These are phyloP conservation scores for Neurospora crassa DNA, from an alignment of 2,329 filamentous ascomycete genomes.

Conservation along the genomic window DNA sequence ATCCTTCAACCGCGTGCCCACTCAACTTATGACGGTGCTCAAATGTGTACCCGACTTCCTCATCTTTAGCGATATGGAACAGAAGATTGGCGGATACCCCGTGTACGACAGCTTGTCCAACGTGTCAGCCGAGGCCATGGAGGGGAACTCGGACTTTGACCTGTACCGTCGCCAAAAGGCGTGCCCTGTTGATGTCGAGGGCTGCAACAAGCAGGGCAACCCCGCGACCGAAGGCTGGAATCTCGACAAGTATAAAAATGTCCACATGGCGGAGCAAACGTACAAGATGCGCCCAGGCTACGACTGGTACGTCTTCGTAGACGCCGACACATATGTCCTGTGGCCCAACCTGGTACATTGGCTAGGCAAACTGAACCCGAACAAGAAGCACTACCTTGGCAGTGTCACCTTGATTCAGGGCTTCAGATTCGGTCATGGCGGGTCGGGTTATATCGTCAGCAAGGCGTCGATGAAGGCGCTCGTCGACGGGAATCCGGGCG, in stretches of 20 bases:
- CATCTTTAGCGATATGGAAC: slow-evolving; percentile 48
- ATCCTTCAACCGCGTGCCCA: slow-evolving; percentile 40
- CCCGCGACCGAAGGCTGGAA: slow-evolving; percentile 35
- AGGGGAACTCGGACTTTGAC: slow-evolving; percentile 40
- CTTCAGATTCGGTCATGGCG: slow-evolving; percentile 44
- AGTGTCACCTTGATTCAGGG: slow-evolving; percentile 33
- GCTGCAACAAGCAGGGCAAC: slow-evolving; percentile 28
- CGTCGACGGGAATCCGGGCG: slow-evolving; percentile 28
- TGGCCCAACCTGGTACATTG: slow-evolving; percentile 42
- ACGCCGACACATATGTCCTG: slow-evolving; percentile 48
- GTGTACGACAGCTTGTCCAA: slow-evolving; percentile 38
- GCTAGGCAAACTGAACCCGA: slow-evolving; percentile 34
- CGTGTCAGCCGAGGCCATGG: slow-evolving; percentile 32
- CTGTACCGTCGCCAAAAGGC: slow-evolving; percentile 35
- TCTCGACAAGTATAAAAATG: slow-evolving; percentile 53
- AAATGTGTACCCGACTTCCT: slow-evolving; percentile 41
- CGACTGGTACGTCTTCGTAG: slow-evolving; percentile 52
- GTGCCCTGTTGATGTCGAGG: slow-evolving; percentile 35
- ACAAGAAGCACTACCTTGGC: slow-evolving; percentile 38
- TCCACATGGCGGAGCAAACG: slow-evolving; percentile 48
- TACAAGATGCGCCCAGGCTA: slow-evolving; percentile 39
- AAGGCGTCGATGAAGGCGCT: slow-evolving; percentile 41
- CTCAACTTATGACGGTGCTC: slow-evolving; percentile 40
- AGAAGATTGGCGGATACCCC: slow-evolving; percentile 33
- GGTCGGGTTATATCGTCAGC: slow-evolving; percentile 45